Conservation (phyloP, 495 filamentous ascomycete species). For the Elaphomyces granulatus region DNA sequence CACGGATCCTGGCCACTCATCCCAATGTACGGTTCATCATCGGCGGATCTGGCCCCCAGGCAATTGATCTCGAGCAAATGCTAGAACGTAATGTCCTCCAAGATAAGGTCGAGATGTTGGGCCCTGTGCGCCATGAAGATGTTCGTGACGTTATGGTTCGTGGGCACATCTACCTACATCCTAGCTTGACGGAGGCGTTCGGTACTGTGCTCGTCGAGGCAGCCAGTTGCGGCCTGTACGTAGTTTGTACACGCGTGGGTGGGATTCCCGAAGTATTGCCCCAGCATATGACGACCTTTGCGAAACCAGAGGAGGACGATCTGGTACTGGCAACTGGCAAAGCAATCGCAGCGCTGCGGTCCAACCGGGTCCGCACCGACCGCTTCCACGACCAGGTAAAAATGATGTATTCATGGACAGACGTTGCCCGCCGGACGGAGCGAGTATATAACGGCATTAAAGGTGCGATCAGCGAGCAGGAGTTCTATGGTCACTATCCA, state of each 20-base stretch:
- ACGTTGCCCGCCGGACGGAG: slow-evolving; percentile 85
- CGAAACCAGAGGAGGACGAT: slow-evolving; percentile 85
- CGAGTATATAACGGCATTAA: slow-evolving; percentile 87
- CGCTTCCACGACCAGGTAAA: slow-evolving; percentile 94
- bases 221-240: slow-evolving; percentile 85
- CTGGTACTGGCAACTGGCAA: slow-evolving; percentile 66
- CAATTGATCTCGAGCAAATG: slow-evolving; percentile 97
- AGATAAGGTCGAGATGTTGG: slow-evolving; percentile 82
- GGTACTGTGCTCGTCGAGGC: slow-evolving; percentile 97
- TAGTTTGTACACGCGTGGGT: slow-evolving; percentile 91
- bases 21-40: slow-evolving; percentile 96
- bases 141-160: slow-evolving; percentile 97
- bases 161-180: slow-evolving; percentile 93
- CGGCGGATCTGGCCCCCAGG: slow-evolving; percentile 86
- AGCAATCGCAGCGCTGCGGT: slow-evolving; percentile 67
- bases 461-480: slow-evolving; percentile 64
- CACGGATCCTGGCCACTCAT: slow-evolving; percentile 74
- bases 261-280: slow-evolving; percentile 94
- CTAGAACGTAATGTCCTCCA: slow-evolving; percentile 91
- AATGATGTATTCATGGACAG: slow-evolving; percentile 95
- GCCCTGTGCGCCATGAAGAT: slow-evolving; percentile 85
- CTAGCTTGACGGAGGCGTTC: slow-evolving; percentile 89
- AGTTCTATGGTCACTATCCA: slow-evolving; percentile 70
- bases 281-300: slow-evolving; percentile 86
- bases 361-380: slow-evolving; percentile 75